Evolutionary conservation across 352 stramenopile species (phyloP).

Genomic region (Phytophthora nicotianae): DNA sequence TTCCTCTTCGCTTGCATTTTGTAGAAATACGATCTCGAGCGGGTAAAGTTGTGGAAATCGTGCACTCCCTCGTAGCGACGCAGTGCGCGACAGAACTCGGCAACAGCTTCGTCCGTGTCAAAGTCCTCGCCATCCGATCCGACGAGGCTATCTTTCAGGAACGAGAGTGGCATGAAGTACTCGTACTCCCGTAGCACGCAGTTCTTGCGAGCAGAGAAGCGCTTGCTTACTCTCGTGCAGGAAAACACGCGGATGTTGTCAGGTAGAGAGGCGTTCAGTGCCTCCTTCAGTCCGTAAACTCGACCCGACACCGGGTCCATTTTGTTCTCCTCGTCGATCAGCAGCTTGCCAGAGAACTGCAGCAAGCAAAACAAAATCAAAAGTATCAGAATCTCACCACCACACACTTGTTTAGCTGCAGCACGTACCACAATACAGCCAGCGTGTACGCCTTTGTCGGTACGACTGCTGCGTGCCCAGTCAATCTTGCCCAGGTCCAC

Average conservation of each 20-base stretch:
- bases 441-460: constrained; percentile 93
- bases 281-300: constrained; percentile 59
- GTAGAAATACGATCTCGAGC: constrained; percentile 79
- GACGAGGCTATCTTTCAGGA: constrained; percentile 58
- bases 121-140: constrained; percentile 23
- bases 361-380: constrained; percentile 9
- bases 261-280: constrained; percentile 82
- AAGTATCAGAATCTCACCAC: background rate
- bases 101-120: constrained; percentile 46
- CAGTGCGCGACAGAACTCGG: constrained; percentile 56
- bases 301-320: constrained; percentile 64
- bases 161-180: constrained; percentile 90
- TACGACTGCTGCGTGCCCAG: constrained; percentile 90
- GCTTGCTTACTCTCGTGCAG: constrained; percentile 88
- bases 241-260: constrained; percentile 88
- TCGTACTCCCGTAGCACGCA: constrained; percentile 91
- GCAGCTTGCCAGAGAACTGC: constrained; percentile 88
- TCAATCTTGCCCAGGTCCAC: constrained; percentile 89
- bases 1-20: constrained; percentile 59
- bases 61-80: constrained; percentile 85
- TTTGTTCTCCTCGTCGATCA: constrained; percentile 78
- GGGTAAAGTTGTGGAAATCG: constrained; percentile 93
- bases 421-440: constrained; percentile 85
- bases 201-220: constrained; percentile 88
- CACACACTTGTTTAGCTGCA: background rate